These are phyloP conservation scores for Sclerotinia borealis DNA, from an alignment of 2,329 filamentous ascomycete genomes.

Conservation along the genomic window DNA sequence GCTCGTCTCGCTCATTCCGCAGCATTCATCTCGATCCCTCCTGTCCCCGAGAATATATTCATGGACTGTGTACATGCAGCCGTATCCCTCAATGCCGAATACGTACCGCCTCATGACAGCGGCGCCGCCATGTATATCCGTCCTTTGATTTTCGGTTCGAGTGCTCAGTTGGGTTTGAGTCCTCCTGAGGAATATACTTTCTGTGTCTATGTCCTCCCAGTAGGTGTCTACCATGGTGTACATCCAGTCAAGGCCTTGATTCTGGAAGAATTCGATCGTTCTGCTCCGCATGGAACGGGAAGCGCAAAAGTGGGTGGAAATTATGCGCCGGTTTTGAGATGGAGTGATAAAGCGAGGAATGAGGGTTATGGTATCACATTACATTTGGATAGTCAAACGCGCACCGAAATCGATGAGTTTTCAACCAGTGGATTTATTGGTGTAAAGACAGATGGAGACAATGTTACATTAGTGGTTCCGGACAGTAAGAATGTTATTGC, in stretches of 20 bases:
- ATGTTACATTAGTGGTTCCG: slow-evolving; percentile 62
- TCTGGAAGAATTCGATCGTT: slow-evolving; percentile 87
- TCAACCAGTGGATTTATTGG: slow-evolving; percentile 92
- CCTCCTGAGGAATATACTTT: slow-evolving; percentile 92
- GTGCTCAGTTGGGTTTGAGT: slow-evolving; percentile 77
- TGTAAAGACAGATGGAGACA: slow-evolving; percentile 47
- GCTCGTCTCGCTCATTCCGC: slow-evolving; percentile 78
- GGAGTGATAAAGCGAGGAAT: slow-evolving; percentile 72
- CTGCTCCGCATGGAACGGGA: slow-evolving; percentile 85
- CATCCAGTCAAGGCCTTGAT: slow-evolving; percentile 83
- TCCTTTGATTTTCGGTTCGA: slow-evolving; percentile 80
- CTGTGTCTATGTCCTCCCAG: slow-evolving; percentile 82
- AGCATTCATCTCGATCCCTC: slow-evolving; percentile 75
- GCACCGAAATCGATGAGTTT: slow-evolving; percentile 90
- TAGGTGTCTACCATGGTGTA: slow-evolving; percentile 88
- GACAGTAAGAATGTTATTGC: slow-evolving; percentile 84
- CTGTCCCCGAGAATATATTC: slow-evolving; percentile 71
- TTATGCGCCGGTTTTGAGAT: slow-evolving; percentile 85
- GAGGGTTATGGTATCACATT: slow-evolving; percentile 91
- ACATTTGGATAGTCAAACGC: slow-evolving; percentile 79
- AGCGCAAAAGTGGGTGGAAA: slow-evolving; percentile 94
- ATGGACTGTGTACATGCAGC: slow-evolving; percentile 70
- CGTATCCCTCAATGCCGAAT: slow-evolving; percentile 82
- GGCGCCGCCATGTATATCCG: slow-evolving; percentile 91
- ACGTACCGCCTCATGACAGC: slow-evolving; percentile 81